Evolutionary conservation across 495 filamentous ascomycete genomes (phyloP), one percentile per base, ranked within the genome.

Genomic region (Aspergillus ellipticus): DNA sequence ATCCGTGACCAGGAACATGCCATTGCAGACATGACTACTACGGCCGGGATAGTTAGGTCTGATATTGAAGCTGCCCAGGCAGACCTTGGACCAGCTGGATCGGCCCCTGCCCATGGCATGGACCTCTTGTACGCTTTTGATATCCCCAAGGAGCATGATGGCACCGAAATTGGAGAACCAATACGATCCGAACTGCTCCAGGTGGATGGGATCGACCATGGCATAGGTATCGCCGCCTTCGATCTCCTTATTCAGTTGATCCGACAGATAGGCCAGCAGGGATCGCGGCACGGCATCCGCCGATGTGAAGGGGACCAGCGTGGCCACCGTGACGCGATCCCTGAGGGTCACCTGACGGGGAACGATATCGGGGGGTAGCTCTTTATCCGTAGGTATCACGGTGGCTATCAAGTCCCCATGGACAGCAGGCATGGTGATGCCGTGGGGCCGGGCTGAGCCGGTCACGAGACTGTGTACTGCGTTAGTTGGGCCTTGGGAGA

Each of bases 81-180:
- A 96, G 58, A 89, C 76, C 58, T 83, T 86, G 50, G 84, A 78
- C 94, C 94, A 98, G 67, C 96, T 87, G 55, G 82, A 82, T 7
- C 82, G 79, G 11, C 62, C 66, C 6, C 72, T 61, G 54, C 81
- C 81, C 80, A 85, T 79, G 16, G 70, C 43, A 49, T 72, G 69
- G 2, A 82, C 68, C 61, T 89, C 82, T 53, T 87, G 80, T 26
- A 79, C 78, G 39, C 81, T 82, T 33, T 87, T 81, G 43, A 93
- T 84, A 57, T 88, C 83, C 15, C 94, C 94, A 13, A 96, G 79
- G 2, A 97, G 74, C 93, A 97, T 97, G 57, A 98, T 82, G 8
- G 90, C 93, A 45, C 81, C 92, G 61, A 97, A 97, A 61, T 92
- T 95, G 57, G 90, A 89, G 67, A 98, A 95, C 94, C 94, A 98